Percentiles rank a stretch among this genome's conserved stretches.
phyloP scores from a whole-genome alignment of 1,284 basidiomycete genomes.

The Coriolopsis trogii region DNA sequence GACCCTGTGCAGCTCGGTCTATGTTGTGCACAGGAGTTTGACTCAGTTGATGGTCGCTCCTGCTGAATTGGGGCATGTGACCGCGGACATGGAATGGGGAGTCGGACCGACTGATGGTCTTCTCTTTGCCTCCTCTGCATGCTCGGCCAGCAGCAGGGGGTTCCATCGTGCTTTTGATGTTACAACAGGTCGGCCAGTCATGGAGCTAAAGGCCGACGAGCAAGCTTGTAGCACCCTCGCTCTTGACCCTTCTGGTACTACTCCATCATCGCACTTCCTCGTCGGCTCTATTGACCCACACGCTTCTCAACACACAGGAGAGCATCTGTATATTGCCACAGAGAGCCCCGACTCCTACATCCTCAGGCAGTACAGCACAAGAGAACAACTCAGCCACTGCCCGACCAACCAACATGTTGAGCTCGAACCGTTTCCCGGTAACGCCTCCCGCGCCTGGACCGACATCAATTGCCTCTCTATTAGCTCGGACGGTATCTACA shows the following conservation, averaged over 20 bases:
- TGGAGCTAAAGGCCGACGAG: conserved; percentile 39
- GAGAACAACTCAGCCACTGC: conserved; percentile 28
- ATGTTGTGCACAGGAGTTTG: conserved; percentile 6
- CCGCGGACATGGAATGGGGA: conserved; percentile 56
- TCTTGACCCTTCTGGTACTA: conserved; percentile 20
- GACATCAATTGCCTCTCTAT: conserved; percentile 56
- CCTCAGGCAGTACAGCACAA: conserved; percentile 60
- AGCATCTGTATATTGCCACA: conserved; percentile 43
- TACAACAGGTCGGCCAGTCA: conserved; percentile 25
- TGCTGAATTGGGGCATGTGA: conserved; percentile 7
- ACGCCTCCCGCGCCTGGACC: conserved; percentile 20
- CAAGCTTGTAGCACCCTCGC: conserved; percentile 44
- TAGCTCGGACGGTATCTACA: conserved; percentile 62
- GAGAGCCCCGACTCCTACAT: conserved; percentile 38
- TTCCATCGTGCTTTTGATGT: conserved; percentile 57
- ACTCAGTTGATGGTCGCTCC: conserved; percentile 1
- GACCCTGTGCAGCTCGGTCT: conserved; percentile 9
- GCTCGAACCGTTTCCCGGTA: conserved; percentile 38
- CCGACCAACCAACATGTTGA: conserved; percentile 30
- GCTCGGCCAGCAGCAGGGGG: conserved; percentile 40
- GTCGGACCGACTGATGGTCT: conserved; percentile 36
- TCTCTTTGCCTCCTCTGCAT: conserved; percentile 65
- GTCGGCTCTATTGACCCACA: background rate
- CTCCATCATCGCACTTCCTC: background rate
- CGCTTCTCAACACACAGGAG: conserved; percentile 8